Percentiles rank a stretch among this genome's conserved stretches.
phyloP scores from a whole-genome alignment of 192 early-diverging fungal genomes.

The Cetraspora pellucida region DNA sequence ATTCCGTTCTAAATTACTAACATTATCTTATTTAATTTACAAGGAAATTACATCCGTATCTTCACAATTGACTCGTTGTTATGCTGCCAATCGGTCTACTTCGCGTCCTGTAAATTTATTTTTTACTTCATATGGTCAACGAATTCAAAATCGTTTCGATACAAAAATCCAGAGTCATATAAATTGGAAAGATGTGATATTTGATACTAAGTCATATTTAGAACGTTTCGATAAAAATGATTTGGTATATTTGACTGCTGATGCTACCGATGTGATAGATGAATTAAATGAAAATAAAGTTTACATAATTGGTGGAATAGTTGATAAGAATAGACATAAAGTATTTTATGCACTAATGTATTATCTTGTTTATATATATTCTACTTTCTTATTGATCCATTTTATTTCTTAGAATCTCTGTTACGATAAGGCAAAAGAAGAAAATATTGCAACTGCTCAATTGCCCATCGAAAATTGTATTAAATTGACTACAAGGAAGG shows the following conservation, averaged over 20 bases:
- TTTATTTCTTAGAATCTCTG: slow-evolving; percentile 60
- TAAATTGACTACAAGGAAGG: slow-evolving; percentile 74
- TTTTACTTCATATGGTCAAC: slow-evolving; percentile 63
- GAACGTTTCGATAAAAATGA: slow-evolving; percentile 54
- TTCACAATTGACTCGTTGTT: slow-evolving; percentile 75
- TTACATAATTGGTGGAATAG: slow-evolving; percentile 94
- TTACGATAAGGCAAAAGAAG: slow-evolving; percentile 72
- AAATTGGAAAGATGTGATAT: slow-evolving; percentile 47
- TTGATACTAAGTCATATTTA: slow-evolving; percentile 30
- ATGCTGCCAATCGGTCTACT: slow-evolving; percentile 66
- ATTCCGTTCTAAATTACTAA: neutral
- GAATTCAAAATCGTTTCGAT: slow-evolving; percentile 51
- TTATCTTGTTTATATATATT: neutral
- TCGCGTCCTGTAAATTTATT: slow-evolving; percentile 55
- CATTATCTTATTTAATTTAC: neutral
- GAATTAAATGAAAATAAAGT: slow-evolving; percentile 71
- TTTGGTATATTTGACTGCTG: slow-evolving; percentile 89
- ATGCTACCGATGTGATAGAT: slow-evolving; percentile 72
- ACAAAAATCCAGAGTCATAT: slow-evolving; percentile 45
- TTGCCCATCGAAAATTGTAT: slow-evolving; percentile 89
- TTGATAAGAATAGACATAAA: slow-evolving; percentile 91
- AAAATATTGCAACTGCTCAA: slow-evolving; percentile 73
- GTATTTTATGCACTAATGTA: slow-evolving; percentile 21
- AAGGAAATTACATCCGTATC: slow-evolving; percentile 72
- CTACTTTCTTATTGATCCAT: neutral